Percentiles rank a stretch among this genome's conserved stretches.
Conservation (phyloP, 2,329 filamentous ascomycete genomes). For the Ceratocystis destructans region DNA sequence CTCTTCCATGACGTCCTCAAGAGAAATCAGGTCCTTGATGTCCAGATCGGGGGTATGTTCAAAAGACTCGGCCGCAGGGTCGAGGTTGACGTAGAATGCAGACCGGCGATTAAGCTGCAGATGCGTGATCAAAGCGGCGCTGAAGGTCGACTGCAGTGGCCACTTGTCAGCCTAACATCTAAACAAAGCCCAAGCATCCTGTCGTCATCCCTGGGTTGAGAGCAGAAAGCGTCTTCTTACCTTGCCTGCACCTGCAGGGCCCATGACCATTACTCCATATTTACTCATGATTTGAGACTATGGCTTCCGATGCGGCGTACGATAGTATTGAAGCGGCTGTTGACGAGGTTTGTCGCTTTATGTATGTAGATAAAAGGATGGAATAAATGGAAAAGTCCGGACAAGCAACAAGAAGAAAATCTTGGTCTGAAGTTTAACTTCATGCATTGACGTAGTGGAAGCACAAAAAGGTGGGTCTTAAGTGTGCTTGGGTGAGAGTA, state of each 20-base stretch:
- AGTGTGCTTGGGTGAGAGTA: neutral
- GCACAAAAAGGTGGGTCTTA: neutral
- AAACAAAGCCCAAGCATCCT: constrained; percentile 8
- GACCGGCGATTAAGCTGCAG: constrained; percentile 83
- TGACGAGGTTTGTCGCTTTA: neutral
- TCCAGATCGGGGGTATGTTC: constrained; percentile 84
- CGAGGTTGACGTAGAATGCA: constrained; percentile 95
- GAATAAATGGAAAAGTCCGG: neutral
- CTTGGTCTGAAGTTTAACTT: neutral
- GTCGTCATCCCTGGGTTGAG: neutral
- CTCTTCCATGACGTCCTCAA: constrained; percentile 95
- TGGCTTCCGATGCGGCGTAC: neutral
- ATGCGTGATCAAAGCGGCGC: constrained; percentile 82
- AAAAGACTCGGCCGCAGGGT: constrained; percentile 88
- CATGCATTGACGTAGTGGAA: neutral
- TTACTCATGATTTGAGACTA: constrained; percentile 56
- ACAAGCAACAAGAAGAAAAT: neutral
- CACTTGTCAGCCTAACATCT: constrained; percentile 25
- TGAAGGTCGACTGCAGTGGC: constrained; percentile 61
- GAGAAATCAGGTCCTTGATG: constrained; percentile 85
- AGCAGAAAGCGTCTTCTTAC: constrained; percentile 30
- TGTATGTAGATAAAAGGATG: neutral
- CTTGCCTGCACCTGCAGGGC: constrained; percentile 90
- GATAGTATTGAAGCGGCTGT: neutral
- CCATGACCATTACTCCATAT: constrained; percentile 90